A percentile compares a stretch with the other conserved stretches of the same genome.
These are phyloP conservation scores for Leccinum angustisporum DNA, from an alignment of 1,284 basidiomycete species.

Conservation along the genomic window DNA sequence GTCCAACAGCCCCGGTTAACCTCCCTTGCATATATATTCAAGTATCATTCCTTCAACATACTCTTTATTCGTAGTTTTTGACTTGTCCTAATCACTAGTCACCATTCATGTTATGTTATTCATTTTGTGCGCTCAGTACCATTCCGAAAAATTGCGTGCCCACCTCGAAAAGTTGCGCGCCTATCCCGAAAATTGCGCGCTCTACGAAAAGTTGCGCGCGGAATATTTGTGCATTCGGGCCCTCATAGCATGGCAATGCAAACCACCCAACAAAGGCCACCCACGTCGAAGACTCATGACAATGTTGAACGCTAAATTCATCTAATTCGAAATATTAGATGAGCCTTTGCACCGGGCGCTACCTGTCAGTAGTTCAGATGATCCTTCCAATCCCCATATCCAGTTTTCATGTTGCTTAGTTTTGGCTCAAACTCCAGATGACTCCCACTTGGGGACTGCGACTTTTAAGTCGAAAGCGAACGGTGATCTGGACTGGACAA, in stretches of 20 bases:
- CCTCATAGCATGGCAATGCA: not conserved
- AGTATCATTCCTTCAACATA: too few species aligned
- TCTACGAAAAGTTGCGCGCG: too few species aligned
- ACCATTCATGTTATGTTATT: too few species aligned
- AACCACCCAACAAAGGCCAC: not conserved
- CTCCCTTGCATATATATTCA: too few species aligned
- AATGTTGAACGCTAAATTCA: not conserved
- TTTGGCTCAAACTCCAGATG: not conserved
- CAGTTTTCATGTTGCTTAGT: not conserved
- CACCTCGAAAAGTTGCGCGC: too few species aligned
- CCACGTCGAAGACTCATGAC: not conserved
- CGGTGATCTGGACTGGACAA: not conserved
- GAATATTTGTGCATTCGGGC: too few species aligned
- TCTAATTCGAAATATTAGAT: slow-evolving; percentile 6
- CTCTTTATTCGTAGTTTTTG: too few species aligned
- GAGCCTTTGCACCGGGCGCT: not conserved
- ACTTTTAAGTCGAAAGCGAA: not conserved
- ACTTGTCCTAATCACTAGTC: too few species aligned
- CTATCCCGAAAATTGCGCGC: too few species aligned
- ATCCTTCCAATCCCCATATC: not conserved
- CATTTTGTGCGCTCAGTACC: too few species aligned
- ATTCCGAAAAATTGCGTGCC: too few species aligned
- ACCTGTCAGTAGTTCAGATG: not conserved
- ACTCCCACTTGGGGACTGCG: not conserved
- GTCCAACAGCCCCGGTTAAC: too few species aligned